Evolutionary conservation across 2,329 filamentous ascomycete species (phyloP), one percentile per base, ranked within the genome.

Genomic region (Aspergillus sp.): DNA sequence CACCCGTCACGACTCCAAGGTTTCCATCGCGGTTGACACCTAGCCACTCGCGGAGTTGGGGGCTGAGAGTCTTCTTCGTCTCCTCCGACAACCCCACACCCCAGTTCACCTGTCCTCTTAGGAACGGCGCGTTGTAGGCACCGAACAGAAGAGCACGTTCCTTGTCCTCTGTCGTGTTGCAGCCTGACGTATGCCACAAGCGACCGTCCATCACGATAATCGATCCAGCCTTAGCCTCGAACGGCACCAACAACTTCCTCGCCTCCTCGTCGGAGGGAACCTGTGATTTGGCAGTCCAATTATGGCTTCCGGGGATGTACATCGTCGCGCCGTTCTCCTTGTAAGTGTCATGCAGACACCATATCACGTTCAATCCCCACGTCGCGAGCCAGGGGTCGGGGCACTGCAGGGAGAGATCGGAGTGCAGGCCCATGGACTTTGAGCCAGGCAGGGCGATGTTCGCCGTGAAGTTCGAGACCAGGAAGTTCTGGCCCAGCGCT

Each of bases 151-250:
- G 54, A 10, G 54, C 54, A 12, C 54, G 54, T 4, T 56, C 47
- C 32, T 56, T 51, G 49, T 56, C 47, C 45, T 49, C 29, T 14
- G 54, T 56, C 14, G 16, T 29, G 24, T 56, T 56, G 31, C 31
- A 24, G 24, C 54, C 54, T 1, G 46, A 50, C 3, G 54, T 56
- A 18, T 56, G 54, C 54, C 54, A 56, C 29, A 56, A 12, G 4
- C 46, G 46, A 12, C 54, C 54, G 10, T 56, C 54, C 46, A 56
- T 50, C 12, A 56, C 54, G n/a, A 56, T 51, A 16, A 56, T 51
- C 2, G 29, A 39, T 4, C 54, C 54, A 31, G 54, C 54, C 31
- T 56, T 51, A 7, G 54, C 54, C 54, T 56, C 54, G 10, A 56
- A 56, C 6, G 54, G 54, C 16, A 50, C 31, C 10, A 56, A 22